Evolutionary conservation across 2,329 filamentous ascomycete species (phyloP), one percentile per base, ranked within the genome.

Genomic region (Phialemonium atrogriseum): DNA sequence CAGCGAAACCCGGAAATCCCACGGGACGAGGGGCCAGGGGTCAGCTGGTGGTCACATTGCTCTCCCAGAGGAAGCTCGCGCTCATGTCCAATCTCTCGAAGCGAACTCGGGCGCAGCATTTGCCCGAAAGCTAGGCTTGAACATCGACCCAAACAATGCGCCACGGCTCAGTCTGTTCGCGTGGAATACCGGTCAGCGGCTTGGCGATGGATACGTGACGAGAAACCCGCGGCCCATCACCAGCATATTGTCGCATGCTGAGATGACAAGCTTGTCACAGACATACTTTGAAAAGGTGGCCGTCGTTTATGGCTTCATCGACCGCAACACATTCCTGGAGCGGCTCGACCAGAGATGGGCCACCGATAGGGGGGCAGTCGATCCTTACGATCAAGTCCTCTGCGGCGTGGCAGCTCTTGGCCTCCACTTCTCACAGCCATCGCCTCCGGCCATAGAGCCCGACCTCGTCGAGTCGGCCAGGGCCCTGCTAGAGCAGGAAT

Each of bases 81-180:
- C 44, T 4, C 45, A 51, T 16, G 39, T 60, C 25, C 54, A 54
- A 5, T 67, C 66, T 1, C 51, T 73, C 4, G 68, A 75, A 39
- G 71, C 67, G 21, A 75, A 76, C 38, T 74, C 70, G 1, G 70
- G 69, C 0, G 66, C 71, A 0, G 68, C 70, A 0, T 76, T 76
- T 44, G 61, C 73, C 7, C 54, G 69, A 33, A 58, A 62, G 14
- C 50, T 76, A 21, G 71, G 65, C 0, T 54, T 72, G 25, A 59
- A 62, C 25, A 56, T 74, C 13, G 70, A 76, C 43, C 64, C 69
- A 1, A 61, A 61, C 5, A 64, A 63, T 42, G 68, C 66, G 2
- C 68, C 70, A 1, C 58, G 66, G 27, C 53, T 73, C 33, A 66
- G 70, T 40, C 59, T 70, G 0, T 75, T 76, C 44, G 69, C 65